Base-by-base conservation (phyloP, 306 rosid species). In the Purshia tridentata region DNA sequence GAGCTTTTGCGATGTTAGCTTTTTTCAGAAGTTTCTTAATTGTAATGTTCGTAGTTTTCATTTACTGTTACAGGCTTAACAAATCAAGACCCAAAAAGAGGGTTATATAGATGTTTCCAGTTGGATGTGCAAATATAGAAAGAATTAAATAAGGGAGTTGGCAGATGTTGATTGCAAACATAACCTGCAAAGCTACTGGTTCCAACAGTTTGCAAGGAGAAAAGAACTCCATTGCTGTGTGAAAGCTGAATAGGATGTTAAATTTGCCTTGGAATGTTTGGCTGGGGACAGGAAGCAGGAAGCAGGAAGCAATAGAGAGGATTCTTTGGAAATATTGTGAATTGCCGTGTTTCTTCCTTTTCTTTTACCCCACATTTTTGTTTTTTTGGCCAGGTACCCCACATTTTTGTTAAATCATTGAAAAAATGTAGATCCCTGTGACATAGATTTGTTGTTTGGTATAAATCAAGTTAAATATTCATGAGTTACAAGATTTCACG, bases 1-100 rank as follows among this genome's bases (percentile, higher is more conserved):
- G 23, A 64, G 45, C 4, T 23, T 67, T 40, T 40, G 2, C 51
- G 44, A 63, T 51, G n/a, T 13, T 40, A 45, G 42, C 42, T 19
- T 39, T 8, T 12, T 72, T 4, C 2, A 58, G 39, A 59, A 57
- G 45, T 57, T 16, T 29, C 37, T 9, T 44, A 8, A 23, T n/a
- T 54, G 63, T 6, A 6, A 6, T 72, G 39, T 75, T 29, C 59
- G 18, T 55, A 35, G 23, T 42, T 45, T 44, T 4, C 61, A 50
- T 49, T 61, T 65, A 71, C 70, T 68, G 9, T 75, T 74, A 29
- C 81, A 90, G 96, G 90, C 74, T 45, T 81, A 78, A 88, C 51
- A 65, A 54, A 48, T 81, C 60, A 78, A 60, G 75, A 81, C 71
- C 76, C 63, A 41, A 41, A 62, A 70, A 58, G 48, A 48, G 73